A percentile compares a stretch with the other conserved stretches of the same genome.
Evolutionary conservation across 2,329 filamentous ascomycete species (phyloP).

Genomic region (Talaromyces sp.): DNA sequence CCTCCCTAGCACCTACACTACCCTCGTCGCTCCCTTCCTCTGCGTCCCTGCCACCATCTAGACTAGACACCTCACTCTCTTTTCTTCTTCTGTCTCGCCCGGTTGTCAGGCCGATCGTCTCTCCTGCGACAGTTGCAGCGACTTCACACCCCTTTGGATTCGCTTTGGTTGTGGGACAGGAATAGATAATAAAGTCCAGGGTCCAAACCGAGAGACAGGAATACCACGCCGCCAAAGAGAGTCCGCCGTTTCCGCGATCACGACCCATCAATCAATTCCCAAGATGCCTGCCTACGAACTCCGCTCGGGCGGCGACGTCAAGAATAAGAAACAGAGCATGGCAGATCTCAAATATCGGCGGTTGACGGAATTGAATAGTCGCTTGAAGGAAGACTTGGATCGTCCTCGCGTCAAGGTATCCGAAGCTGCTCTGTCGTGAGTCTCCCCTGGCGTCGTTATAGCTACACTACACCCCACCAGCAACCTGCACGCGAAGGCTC

Average conservation of each 20-base stretch:
- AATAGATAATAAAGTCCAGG: not conserved
- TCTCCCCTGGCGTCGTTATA: constrained; percentile 20
- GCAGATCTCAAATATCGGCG: constrained; percentile 95
- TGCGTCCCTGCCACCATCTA: constrained; percentile 13
- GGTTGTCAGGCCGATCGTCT: constrained; percentile 3
- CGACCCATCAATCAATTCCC: constrained; percentile 16
- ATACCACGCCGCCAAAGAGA: constrained; percentile 1
- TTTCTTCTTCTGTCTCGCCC: constrained; percentile 11
- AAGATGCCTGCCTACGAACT: constrained; percentile 64
- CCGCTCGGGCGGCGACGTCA: constrained; percentile 61
- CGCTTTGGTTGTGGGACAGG: not conserved
- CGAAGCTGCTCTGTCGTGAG: constrained; percentile 82
- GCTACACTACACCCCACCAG: constrained; percentile 3
- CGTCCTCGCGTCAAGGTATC: constrained; percentile 93
- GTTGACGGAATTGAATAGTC: constrained; percentile 93
- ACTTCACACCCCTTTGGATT: not conserved
- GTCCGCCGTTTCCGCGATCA: not conserved
- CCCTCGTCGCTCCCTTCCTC: constrained; percentile 13
- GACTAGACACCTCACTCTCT: constrained; percentile 14
- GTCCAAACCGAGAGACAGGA: constrained; percentile 1
- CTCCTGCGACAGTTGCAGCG: constrained; percentile 1
- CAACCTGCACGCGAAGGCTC: not conserved
- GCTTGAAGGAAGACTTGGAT: constrained; percentile 91
- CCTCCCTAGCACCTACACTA: not conserved
- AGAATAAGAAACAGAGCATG: constrained; percentile 99